A percentile compares a stretch with the other conserved stretches of the same genome.
Evolutionary conservation across 768 basidiomycete genomes (phyloP).

Genomic region (Pleurotus pulmonarius): DNA sequence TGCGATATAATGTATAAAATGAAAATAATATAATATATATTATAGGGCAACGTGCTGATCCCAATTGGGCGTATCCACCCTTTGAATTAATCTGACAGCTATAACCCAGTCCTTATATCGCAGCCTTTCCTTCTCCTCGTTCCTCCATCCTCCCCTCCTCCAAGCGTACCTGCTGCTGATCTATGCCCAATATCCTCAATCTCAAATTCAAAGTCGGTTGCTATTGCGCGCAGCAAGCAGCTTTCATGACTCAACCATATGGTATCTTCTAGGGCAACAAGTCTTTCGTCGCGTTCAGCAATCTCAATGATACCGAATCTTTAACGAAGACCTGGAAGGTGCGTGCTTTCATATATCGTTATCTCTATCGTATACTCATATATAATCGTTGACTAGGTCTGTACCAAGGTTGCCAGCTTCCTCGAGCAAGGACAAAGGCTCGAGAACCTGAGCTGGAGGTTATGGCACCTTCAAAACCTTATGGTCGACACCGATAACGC

Average conservation of each 20-base stretch:
- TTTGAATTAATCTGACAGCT: slow-evolving; percentile 1
- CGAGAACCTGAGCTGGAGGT: slow-evolving; percentile 89
- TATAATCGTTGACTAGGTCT: slow-evolving; percentile 47
- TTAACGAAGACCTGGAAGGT: slow-evolving; percentile 93
- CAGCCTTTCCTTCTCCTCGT: slow-evolving; percentile 8
- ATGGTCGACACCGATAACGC: slow-evolving; percentile 92
- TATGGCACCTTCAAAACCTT: slow-evolving; percentile 89
- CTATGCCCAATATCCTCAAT: slow-evolving; percentile 60
- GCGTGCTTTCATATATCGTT: slow-evolving; percentile 14
- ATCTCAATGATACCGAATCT: slow-evolving; percentile 79
- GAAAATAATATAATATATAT: neutral
- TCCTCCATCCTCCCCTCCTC: slow-evolving; percentile 9
- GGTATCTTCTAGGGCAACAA: slow-evolving; percentile 73
- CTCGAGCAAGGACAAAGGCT: slow-evolving; percentile 89
- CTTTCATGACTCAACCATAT: slow-evolving; percentile 8
- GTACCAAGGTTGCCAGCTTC: slow-evolving; percentile 86
- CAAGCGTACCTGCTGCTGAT: slow-evolving; percentile 1
- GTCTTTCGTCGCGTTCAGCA: slow-evolving; percentile 91
- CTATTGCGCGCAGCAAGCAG: slow-evolving; percentile 2
- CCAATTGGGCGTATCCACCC: neutral
- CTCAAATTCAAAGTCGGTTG: slow-evolving; percentile 53
- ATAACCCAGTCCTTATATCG: slow-evolving; percentile 8
- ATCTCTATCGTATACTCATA: neutral
- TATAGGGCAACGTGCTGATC: neutral
- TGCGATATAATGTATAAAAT: neutral